phyloP scores from a whole-genome alignment of 768 basidiomycete genomes.

The Boletellus sp. region DNA sequence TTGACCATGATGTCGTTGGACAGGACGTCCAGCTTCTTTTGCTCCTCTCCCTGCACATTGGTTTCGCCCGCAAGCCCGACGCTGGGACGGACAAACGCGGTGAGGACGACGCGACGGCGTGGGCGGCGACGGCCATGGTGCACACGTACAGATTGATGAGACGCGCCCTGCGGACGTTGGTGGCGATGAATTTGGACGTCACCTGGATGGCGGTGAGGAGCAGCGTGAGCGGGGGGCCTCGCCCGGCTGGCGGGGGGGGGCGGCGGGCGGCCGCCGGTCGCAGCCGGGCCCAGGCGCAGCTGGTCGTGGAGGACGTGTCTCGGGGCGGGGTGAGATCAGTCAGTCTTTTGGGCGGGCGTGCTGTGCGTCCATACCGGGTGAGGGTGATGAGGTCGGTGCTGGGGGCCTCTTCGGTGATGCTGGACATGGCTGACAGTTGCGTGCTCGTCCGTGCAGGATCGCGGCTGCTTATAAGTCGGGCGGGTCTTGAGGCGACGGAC shows the following conservation, averaged over 20 bases:
- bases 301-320: constrained; percentile 90
- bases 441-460: background rate
- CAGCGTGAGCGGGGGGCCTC: constrained; percentile 86
- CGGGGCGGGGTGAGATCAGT: constrained; percentile 7
- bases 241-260: constrained; percentile 94
- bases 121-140: background rate
- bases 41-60: constrained; percentile 97
- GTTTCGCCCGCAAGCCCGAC: constrained; percentile 95
- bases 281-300: constrained; percentile 71
- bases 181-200: constrained; percentile 96
- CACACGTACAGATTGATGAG: constrained; percentile 92
- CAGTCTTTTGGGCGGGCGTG: background rate
- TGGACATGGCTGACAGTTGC: constrained; percentile 31
- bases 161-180: constrained; percentile 94
- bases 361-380: constrained; percentile 59
- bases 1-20: constrained; percentile 99
- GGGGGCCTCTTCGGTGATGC: constrained; percentile 54
- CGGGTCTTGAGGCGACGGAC: constrained; percentile 17
- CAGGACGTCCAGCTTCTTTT: constrained; percentile 98
- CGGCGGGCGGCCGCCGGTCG: constrained; percentile 92
- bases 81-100: constrained; percentile 41
- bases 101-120: background rate
- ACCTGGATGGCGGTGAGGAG: constrained; percentile 94
- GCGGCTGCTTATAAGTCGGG: background rate
- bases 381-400: constrained; percentile 89